Evolutionary conservation across 306 rosid species (phyloP), one percentile per base, ranked within the genome.

Genomic region (Lupinus albus): DNA sequence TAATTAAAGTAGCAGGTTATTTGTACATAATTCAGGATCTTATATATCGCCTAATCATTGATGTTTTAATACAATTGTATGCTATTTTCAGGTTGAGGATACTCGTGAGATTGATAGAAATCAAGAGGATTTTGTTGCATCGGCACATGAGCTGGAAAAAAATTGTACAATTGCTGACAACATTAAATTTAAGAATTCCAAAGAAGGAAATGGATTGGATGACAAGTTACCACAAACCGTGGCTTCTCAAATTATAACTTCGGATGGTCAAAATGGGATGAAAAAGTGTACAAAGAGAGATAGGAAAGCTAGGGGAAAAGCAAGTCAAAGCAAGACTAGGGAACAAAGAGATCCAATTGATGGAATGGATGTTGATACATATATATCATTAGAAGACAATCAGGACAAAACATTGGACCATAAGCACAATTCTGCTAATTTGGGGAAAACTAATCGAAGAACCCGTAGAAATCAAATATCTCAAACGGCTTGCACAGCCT

Each of bases 11-110:
- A 9, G 18, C 6, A 8, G 25, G 30, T 44, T 77, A 70, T 63
- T 72, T 30, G 14, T 57, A 42, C 49, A 36, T 6, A 44, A 48
- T 45, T 69, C 47, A 44, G 49, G 44, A 20, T 79, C 30, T 57
- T 63, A 50, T 38, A 1, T 15, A 20, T 36, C 28, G 12, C 58
- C 47, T 57, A 57, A 46, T 68, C 21, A 41, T 76, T 60, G 33
- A 59, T 12, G 32, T 49, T 61, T 71, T 53, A 62, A 35, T 59
- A 15, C 38, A 21, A 28, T 60, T 64, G 20, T 20, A 35, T 68
- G 21, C 44, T 64, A 65, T 60, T 39, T 76, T 56, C 91, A 89
- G 98, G 89, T 67, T 76, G 78, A 61, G 64, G 79, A 83, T 48
- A 18, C 55, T 11, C 20, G 51, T 12, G 85, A 84, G 13, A 8